Percentiles rank a stretch among this genome's conserved stretches.
These are phyloP conservation scores for Hericium erinaceus DNA, from an alignment of 768 basidiomycete species.

Conservation along the genomic window DNA sequence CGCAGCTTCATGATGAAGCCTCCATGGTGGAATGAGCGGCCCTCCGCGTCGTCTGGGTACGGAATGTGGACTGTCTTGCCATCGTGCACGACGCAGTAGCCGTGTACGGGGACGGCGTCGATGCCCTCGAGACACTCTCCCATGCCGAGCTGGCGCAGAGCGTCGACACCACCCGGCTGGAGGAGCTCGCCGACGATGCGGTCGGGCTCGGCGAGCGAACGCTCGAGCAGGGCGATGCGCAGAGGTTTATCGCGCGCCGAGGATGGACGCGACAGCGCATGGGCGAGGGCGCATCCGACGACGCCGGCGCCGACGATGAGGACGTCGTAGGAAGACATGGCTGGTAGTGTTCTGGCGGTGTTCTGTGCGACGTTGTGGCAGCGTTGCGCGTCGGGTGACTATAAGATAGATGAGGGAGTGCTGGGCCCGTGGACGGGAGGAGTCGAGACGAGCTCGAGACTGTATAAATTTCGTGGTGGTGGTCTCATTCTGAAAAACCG, in stretches of 20 bases:
- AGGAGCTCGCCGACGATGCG: slow-evolving; percentile 95
- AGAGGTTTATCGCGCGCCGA: slow-evolving; percentile 42
- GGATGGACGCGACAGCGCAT: slow-evolving; percentile 59
- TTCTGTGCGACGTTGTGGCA: too few relatives aligned
- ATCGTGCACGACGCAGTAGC: slow-evolving; percentile 73
- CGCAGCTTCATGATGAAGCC: slow-evolving; percentile 77
- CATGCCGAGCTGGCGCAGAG: slow-evolving; percentile 72
- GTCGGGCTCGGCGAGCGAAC: slow-evolving; percentile 88
- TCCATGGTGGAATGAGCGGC: slow-evolving; percentile 91
- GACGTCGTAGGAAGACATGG: slow-evolving; percentile 45
- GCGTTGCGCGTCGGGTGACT: too few relatives aligned
- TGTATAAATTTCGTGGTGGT: too few relatives aligned
- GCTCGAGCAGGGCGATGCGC: slow-evolving; percentile 78
- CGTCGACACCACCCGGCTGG: slow-evolving; percentile 83
- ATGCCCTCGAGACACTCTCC: slow-evolving; percentile 74
- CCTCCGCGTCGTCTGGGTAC: slow-evolving; percentile 66
- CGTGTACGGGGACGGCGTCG: slow-evolving; percentile 72
- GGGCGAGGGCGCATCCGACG: slow-evolving; percentile 81
- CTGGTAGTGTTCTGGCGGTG: too few relatives aligned
- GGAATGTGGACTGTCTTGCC: slow-evolving; percentile 78
- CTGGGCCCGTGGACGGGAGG: too few relatives aligned
- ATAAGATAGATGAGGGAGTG: too few relatives aligned
- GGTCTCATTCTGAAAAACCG: too few relatives aligned
- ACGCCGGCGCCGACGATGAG: slow-evolving; percentile 90
- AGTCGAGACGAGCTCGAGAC: too few relatives aligned